Base-by-base conservation (phyloP, 1,284 basidiomycete species). In the Athelia psychrophila region DNA sequence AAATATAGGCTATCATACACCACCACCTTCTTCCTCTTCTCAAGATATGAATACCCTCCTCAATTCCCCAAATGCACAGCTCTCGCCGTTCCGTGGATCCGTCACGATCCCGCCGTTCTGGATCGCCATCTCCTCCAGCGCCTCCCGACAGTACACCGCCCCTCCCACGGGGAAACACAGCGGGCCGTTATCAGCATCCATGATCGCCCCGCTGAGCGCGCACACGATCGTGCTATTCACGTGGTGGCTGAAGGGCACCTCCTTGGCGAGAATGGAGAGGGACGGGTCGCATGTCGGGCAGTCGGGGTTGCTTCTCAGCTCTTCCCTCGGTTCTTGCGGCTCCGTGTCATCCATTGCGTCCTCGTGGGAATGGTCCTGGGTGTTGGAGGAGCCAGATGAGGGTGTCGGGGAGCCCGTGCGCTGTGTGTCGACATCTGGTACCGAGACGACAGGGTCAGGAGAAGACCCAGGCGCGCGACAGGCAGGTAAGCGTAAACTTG, bases 161-260 rank as follows among this genome's bases (percentile, higher is more conserved):
- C 95, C 96, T 57, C 92, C 89, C 22, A 15, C 45, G 1, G 93
- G 91, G 63, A 98, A 91, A n/a, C 84, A 88, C 83, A 95, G 80
- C 1, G 92, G 92, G 73, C 86, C 89, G 62, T 95, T 96, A 65
- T 95, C 85, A 56, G 86, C 94, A 61, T 98, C 89, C 88, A 98
- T 97, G 54, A 98, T 93, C 65, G 86, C 88, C 22, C 96, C 95
- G 52, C 80, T 92, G 58, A 97, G 80, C 42, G 84, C 74, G 66
- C 97, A 99, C 12, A 99, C 95, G 52, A 99, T 91, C 0, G 93
- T 95, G 45, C 94, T 97, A 65, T 96, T 98, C 47, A 88, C 85
- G 66, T 98, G 95, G 71, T 98, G 95, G 56, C 89, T 93, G 69
- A 86, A 88, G 0, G 97, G 96, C 0, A 98, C 93, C 58, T 95